phyloP scores from a whole-genome alignment of 371 early-diverging fungal genomes.

The Amoeboradix gromovi region DNA sequence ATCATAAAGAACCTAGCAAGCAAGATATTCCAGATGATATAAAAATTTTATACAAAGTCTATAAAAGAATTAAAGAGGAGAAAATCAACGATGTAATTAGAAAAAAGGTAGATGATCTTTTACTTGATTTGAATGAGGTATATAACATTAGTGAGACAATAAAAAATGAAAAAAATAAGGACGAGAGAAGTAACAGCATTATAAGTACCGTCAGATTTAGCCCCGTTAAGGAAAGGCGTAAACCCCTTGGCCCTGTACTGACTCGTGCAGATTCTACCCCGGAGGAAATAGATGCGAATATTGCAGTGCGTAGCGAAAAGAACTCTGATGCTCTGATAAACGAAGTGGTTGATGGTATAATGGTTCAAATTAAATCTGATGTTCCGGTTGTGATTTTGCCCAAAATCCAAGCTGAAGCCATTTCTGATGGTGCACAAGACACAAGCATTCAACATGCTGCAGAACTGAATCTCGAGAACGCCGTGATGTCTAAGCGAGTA shows the following conservation, averaged over 20 bases:
- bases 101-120: background rate
- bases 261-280: background rate
- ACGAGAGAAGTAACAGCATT: background rate
- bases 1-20: background rate
- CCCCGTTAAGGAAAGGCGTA: background rate
- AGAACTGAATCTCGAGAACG: background rate
- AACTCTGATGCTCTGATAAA: background rate
- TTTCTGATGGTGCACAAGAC: background rate
- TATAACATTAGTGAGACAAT: background rate
- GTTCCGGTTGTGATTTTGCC: background rate
- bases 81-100: background rate
- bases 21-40: background rate
- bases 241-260: background rate
- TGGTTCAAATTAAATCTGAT: background rate
- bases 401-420: background rate
- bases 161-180: background rate
- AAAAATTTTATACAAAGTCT: background rate
- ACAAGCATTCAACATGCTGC: background rate
- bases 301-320: background rate
- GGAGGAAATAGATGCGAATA: background rate
- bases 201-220: background rate
- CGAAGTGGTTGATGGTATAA: background rate
- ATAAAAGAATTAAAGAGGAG: background rate
- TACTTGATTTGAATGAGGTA: background rate
- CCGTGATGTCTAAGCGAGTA: background rate